Evolutionary conservation across 2,329 filamentous ascomycete species (phyloP).

Genomic region (Diaporthe vexans): DNA sequence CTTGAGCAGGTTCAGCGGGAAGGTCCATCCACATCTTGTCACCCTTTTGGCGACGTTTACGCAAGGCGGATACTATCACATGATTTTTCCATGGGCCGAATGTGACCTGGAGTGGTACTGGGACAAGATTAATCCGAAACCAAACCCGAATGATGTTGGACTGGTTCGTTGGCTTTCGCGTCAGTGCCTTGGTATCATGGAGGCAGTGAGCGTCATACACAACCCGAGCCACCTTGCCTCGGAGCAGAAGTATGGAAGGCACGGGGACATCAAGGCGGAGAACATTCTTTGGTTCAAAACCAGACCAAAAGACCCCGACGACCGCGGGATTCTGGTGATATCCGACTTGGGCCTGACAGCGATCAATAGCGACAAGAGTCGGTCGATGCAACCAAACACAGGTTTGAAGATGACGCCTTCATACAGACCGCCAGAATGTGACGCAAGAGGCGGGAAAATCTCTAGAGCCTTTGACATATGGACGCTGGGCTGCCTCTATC

Average conservation of each 20-base stretch:
- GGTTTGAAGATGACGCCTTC: slow-evolving; percentile 19
- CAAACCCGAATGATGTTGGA: background rate
- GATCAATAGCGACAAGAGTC: slow-evolving; percentile 32
- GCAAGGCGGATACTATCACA: background rate
- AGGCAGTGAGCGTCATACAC: slow-evolving; percentile 29
- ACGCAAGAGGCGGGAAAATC: background rate
- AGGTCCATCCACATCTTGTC: slow-evolving; percentile 26
- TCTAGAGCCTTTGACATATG: slow-evolving; percentile 47
- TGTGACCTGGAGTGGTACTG: slow-evolving; percentile 27
- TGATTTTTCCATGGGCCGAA: slow-evolving; percentile 36
- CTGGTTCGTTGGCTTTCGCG: slow-evolving; percentile 30
- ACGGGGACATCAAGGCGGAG: slow-evolving; percentile 46
- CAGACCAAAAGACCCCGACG: background rate
- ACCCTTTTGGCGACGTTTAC: slow-evolving; percentile 29
- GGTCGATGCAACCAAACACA: slow-evolving; percentile 32
- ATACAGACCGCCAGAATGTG: slow-evolving; percentile 39
- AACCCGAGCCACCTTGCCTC: slow-evolving; percentile 6
- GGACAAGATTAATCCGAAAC: background rate
- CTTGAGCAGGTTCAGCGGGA: slow-evolving; percentile 18
- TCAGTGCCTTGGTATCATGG: slow-evolving; percentile 29
- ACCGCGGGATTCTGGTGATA: slow-evolving; percentile 33
- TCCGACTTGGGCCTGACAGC: slow-evolving; percentile 38
- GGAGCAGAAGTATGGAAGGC: slow-evolving; percentile 29
- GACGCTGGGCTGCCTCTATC: slow-evolving; percentile 49
- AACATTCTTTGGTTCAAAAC: slow-evolving; percentile 45